Conservation (phyloP, 2,329 filamentous ascomycete species). For the Escovopsis sp. region DNA sequence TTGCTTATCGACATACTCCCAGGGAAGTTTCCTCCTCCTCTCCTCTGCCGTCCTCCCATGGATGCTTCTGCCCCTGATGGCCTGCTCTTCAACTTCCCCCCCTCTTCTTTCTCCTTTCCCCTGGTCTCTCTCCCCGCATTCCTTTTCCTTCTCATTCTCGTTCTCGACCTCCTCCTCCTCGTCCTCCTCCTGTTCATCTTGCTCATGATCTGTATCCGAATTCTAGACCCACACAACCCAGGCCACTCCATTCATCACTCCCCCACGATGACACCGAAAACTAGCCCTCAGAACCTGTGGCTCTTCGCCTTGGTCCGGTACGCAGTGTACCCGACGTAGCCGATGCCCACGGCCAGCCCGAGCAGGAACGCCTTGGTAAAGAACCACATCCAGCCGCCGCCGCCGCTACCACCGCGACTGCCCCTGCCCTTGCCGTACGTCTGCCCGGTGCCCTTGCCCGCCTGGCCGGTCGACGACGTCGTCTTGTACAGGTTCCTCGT, state of each 20-base stretch:
- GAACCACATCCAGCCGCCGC: slow-evolving; percentile 44
- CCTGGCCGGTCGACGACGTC: slow-evolving; percentile 27
- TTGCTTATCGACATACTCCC: no score
- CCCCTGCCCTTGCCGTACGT: slow-evolving; percentile 15
- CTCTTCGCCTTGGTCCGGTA: slow-evolving; percentile 55
- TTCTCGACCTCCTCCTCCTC: not conserved
- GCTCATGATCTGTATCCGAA: no score
- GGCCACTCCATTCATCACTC: no score
- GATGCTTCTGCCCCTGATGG: no score
- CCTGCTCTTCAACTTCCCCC: no score
- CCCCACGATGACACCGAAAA: no score
- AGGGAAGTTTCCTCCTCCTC: no score
- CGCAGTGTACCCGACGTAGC: slow-evolving; percentile 72
- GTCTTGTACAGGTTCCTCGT: slow-evolving; percentile 76
- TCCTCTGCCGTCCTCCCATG: no score
- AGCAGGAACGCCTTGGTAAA: slow-evolving; percentile 74
- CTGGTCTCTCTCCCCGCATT: no score
- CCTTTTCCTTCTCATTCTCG: no score
- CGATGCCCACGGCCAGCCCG: slow-evolving; percentile 51
- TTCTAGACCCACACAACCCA: no score
- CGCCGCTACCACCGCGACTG: slow-evolving; percentile 10
- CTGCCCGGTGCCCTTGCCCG: slow-evolving; percentile 18
- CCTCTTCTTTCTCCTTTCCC: no score
- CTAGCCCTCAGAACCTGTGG: slow-evolving; percentile 39
- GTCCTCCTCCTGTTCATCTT: not conserved